Percentiles rank a stretch among this genome's conserved stretches.
These are phyloP conservation scores for Alliaria petiolata DNA, from an alignment of 345 rosid species.

Conservation along the genomic window DNA sequence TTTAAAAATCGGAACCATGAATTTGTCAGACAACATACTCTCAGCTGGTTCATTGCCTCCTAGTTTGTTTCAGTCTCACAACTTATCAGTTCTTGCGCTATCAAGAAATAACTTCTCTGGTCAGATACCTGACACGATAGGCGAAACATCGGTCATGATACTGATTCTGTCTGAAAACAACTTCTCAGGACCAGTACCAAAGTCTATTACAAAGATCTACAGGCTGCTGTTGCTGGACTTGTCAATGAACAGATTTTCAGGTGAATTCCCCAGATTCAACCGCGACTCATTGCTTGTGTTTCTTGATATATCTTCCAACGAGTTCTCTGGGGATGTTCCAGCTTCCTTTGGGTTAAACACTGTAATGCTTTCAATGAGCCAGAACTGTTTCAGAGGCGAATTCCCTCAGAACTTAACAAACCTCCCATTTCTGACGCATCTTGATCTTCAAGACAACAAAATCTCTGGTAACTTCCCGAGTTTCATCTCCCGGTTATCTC, in stretches of 20 bases:
- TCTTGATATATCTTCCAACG: constrained; percentile 26
- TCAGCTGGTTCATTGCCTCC: constrained; percentile 41
- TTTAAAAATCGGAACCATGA: constrained; percentile 18
- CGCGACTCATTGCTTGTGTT: neutral
- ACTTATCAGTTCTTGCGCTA: constrained; percentile 24
- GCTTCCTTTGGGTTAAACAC: neutral
- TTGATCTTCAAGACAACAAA: constrained; percentile 42
- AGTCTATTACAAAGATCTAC: constrained; percentile 24
- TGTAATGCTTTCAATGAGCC: constrained; percentile 10
- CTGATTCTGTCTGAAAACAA: constrained; percentile 29
- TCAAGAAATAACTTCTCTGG: constrained; percentile 45
- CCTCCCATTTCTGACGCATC: constrained; percentile 15
- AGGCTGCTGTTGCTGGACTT: constrained; percentile 21
- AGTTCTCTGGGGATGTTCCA: constrained; percentile 34
- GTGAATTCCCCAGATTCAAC: constrained; percentile 31
- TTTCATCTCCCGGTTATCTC: constrained; percentile 19
- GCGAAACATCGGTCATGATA: constrained; percentile 9
- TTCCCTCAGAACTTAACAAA: constrained; percentile 22
- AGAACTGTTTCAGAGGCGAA: constrained; percentile 24
- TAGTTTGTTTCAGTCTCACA: constrained; percentile 31
- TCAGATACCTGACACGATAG: constrained; percentile 37
- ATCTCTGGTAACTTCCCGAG: constrained; percentile 33
- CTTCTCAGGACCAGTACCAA: constrained; percentile 34
- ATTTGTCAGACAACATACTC: constrained; percentile 43
- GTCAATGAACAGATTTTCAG: constrained; percentile 32